Evolutionary conservation across 768 basidiomycete genomes (phyloP).

Genomic region (Cystoderma amianthinum): DNA sequence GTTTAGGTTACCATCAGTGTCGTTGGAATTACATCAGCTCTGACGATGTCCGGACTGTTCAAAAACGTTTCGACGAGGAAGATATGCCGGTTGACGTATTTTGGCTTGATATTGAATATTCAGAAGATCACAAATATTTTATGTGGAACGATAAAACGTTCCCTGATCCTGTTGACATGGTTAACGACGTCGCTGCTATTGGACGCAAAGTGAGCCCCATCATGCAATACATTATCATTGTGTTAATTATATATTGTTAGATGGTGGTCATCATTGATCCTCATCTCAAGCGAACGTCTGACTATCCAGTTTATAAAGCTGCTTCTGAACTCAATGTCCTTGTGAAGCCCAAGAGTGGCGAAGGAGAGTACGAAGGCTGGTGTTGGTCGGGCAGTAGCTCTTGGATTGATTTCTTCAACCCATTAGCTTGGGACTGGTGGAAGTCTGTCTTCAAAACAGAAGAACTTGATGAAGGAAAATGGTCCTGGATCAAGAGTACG

Average conservation of each 20-base stretch:
- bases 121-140: constrained; percentile 93
- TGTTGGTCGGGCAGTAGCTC: constrained; percentile 97
- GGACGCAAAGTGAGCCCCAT: constrained; percentile 66
- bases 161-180: constrained; percentile 93
- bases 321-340: constrained; percentile 80
- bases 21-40: constrained; percentile 96
- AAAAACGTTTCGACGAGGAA: constrained; percentile 85
- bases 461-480: constrained; percentile 43
- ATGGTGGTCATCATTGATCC: constrained; percentile 99
- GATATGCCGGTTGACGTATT: constrained; percentile 95
- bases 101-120: constrained; percentile 97
- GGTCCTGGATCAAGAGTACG: constrained; percentile 77
- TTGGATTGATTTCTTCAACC: constrained; percentile 98
- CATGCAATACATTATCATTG: background rate
- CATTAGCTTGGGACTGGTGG: constrained; percentile 88
- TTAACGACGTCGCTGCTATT: constrained; percentile 75
- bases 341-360: constrained; percentile 73
- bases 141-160: constrained; percentile 92
- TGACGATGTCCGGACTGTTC: constrained; percentile 79
- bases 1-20: constrained; percentile 94
- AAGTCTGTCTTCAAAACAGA: constrained; percentile 68
- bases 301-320: constrained; percentile 80
- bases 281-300: constrained; percentile 77
- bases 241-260: constrained; percentile 31
- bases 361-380: constrained; percentile 93